Evolutionary conservation across 2,329 filamentous ascomycete genomes (phyloP), one percentile per base, ranked within the genome.

Genomic region (Alternaria sp.): DNA sequence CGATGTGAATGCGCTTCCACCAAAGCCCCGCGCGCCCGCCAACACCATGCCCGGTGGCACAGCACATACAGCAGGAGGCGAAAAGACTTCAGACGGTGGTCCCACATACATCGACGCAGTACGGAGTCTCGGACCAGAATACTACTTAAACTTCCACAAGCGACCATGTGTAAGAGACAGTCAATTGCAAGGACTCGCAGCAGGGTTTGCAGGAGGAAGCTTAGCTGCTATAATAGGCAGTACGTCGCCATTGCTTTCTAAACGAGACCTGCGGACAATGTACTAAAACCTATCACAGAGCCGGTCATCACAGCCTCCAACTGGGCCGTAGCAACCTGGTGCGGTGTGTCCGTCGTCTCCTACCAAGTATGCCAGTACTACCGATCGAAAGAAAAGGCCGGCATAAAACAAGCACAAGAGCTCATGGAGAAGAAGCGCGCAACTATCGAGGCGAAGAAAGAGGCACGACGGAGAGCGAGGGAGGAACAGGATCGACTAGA

Each of bases 361-460:
- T 95, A 93, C 80, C 92, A 97, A 79, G 93, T 91, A 73, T 98
- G 94, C 80, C 89, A 93, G 73, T 89, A 89, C 67, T 86, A 87
- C 63, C 85, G 93, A 60, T 84, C 87, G 48, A 85, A 90, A 62
- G 94, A 98, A 79, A 87, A 89, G 70, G 87, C 89, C 63, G 91
- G 92, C 63, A 94, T 99, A 89, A 91, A 91, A 77, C 85, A 93
- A 66, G 91, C 91, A 4, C 90, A 96, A 56, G 92, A 96, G 75
- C 87, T 95, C 59, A 90, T 94, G 78, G 88, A 91, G 73, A 84
- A 87, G 70, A 89, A 93, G 78, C 89, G 91, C 72, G 83, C 71
- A 20, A 74, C 75, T 44, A 78, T 82, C 39, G 81, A 81, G 64
- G 77, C 77, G n/a, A 78, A 79, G 60, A 80, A 79, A 65, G 81